Conservation (phyloP, 441 rosid species). For the Brassica balearica region DNA sequence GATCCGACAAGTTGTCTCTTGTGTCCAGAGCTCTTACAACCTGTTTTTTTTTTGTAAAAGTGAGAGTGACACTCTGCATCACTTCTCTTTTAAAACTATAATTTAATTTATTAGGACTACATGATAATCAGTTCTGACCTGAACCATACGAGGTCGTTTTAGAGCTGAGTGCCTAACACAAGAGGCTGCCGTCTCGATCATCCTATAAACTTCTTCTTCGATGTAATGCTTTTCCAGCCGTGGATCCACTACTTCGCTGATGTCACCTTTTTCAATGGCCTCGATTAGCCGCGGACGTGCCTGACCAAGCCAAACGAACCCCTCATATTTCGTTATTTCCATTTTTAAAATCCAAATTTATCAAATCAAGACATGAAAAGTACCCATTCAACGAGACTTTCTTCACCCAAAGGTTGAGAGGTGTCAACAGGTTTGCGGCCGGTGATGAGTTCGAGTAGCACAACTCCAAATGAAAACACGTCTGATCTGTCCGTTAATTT, state of each 20-base stretch:
- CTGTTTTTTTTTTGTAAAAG: slow-evolving; percentile 39
- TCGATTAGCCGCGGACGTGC: slow-evolving; percentile 75
- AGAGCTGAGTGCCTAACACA: slow-evolving; percentile 83
- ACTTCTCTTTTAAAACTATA: neutral
- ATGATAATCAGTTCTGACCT: slow-evolving; percentile 50
- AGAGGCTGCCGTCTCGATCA: slow-evolving; percentile 92
- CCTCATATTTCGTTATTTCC: neutral
- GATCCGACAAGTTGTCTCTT: slow-evolving; percentile 65
- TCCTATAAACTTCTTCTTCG: slow-evolving; percentile 68
- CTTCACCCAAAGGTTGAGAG: slow-evolving; percentile 82
- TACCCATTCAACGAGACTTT: slow-evolving; percentile 95
- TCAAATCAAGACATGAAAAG: neutral
- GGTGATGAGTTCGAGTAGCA: slow-evolving; percentile 81
- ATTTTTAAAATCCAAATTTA: neutral
- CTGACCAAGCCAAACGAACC: slow-evolving; percentile 47
- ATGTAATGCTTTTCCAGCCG: slow-evolving; percentile 66
- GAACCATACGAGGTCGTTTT: slow-evolving; percentile 88
- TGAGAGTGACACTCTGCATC: neutral
- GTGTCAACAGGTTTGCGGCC: slow-evolving; percentile 86
- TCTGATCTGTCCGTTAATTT: slow-evolving; percentile 88
- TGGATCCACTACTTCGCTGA: slow-evolving; percentile 68
- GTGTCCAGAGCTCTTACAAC: slow-evolving; percentile 80
- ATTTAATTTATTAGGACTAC: no score
- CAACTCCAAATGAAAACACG: slow-evolving; percentile 89
- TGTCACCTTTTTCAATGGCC: slow-evolving; percentile 72